Conservation (phyloP, 352 stramenopile genomes). For the Pythium graminicola region DNA sequence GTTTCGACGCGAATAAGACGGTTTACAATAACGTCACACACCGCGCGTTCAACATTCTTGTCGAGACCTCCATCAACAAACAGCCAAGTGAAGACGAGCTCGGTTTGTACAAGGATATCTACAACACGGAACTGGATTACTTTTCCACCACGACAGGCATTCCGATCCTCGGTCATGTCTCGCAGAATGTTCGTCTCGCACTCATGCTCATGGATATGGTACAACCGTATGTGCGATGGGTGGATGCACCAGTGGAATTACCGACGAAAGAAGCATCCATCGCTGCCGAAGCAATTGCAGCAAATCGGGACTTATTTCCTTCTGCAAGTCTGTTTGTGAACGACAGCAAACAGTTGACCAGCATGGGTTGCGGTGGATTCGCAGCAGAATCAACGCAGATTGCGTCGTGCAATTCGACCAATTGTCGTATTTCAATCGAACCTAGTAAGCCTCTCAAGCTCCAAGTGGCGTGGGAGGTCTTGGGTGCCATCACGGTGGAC, state of each 20-base stretch:
- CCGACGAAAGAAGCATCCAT: neutral
- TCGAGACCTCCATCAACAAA: constrained; percentile 94
- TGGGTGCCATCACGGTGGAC: constrained; percentile 69
- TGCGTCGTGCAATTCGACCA: constrained; percentile 36
- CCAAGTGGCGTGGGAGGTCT: constrained; percentile 70
- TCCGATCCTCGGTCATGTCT: constrained; percentile 84
- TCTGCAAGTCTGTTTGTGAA: constrained; percentile 41
- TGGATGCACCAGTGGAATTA: constrained; percentile 26
- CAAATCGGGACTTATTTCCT: constrained; percentile 28
- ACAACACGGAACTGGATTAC: constrained; percentile 60
- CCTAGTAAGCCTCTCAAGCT: constrained; percentile 37
- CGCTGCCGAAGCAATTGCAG: neutral
- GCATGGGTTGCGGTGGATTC: constrained; percentile 45
- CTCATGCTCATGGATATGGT: constrained; percentile 94
- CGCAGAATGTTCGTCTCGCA: constrained; percentile 92
- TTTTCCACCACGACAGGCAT: constrained; percentile 26
- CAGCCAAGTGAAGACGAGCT: constrained; percentile 60
- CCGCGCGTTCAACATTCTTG: constrained; percentile 94
- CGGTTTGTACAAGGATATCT: constrained; percentile 66
- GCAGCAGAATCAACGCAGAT: constrained; percentile 35
- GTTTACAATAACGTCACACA: constrained; percentile 91
- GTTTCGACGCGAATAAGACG: constrained; percentile 88
- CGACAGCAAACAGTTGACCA: constrained; percentile 31
- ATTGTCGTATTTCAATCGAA: constrained; percentile 29
- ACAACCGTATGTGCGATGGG: constrained; percentile 89